Conservation (phyloP, 2,329 filamentous ascomycete genomes). For the Acarospora socialis region DNA sequence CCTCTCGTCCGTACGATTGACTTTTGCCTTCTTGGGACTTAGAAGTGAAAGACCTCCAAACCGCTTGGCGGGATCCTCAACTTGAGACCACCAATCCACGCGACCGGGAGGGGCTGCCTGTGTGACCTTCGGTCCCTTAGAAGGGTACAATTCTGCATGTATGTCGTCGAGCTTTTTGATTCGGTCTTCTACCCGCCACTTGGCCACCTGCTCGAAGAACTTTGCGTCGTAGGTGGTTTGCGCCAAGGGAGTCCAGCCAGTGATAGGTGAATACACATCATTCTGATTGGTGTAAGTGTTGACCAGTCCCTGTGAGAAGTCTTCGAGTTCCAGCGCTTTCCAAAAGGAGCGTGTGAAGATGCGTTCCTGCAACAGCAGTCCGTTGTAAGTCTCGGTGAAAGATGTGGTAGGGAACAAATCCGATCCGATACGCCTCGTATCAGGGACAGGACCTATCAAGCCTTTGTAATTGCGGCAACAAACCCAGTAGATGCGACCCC, state of each 20-base stretch:
- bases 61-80: too few relatives aligned
- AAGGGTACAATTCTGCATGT: too few relatives aligned
- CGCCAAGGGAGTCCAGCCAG: conserved; percentile 3
- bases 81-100: too few relatives aligned
- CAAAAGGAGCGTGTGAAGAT: conserved; percentile 22
- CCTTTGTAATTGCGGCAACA: conserved; percentile 6
- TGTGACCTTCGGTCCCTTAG: too few relatives aligned
- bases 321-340: conserved; percentile 11
- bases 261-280: conserved; percentile 1
- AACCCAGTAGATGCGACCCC: conserved; percentile 18
- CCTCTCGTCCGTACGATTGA: too few relatives aligned
- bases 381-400: conserved; percentile 11
- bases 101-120: too few relatives aligned
- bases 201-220: too few relatives aligned
- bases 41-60: too few relatives aligned
- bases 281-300: conserved; percentile 3
- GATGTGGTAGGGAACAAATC: conserved; percentile 8
- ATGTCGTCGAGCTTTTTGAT: too few relatives aligned
- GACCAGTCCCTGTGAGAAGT: conserved; percentile 6
- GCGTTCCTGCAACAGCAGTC: conserved; percentile 15
- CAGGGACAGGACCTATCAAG: neutral
- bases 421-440: conserved; percentile 8
- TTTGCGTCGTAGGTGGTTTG: too few relatives aligned
- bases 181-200: too few relatives aligned
- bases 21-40: too few relatives aligned